Conservation (phyloP, 768 basidiomycete species). For the Trichaptum fuscoviolaceum region DNA sequence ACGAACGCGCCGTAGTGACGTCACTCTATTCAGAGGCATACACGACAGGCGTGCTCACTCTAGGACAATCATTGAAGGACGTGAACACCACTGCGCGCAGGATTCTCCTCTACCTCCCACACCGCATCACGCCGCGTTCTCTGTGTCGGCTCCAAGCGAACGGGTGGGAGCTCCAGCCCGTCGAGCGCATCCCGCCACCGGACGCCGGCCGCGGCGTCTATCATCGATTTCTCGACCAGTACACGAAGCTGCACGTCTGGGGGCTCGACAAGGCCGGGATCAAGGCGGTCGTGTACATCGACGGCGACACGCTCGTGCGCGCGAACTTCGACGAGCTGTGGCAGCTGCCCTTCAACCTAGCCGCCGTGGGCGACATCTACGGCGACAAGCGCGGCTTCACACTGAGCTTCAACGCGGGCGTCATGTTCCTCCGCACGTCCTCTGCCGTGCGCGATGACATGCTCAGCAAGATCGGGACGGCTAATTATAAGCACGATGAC, state of each 20-base stretch:
- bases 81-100: conserved; percentile 24
- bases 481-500: conserved; percentile 30
- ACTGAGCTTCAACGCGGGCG: conserved; percentile 31
- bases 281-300: conserved; percentile 27
- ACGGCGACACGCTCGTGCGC: conserved; percentile 30
- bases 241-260: conserved; percentile 34
- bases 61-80: conserved; percentile 24
- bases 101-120: conserved; percentile 28
- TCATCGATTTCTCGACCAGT: conserved; percentile 28
- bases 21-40: conserved; percentile 28
- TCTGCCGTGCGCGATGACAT: conserved; percentile 23
- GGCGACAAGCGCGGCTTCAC: conserved; percentile 22
- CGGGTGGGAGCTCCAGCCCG: conserved; percentile 26
- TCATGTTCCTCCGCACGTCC: conserved; percentile 29
- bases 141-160: conserved; percentile 25
- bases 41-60: conserved; percentile 24
- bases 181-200: conserved; percentile 28
- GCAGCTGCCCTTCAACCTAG: conserved; percentile 24
- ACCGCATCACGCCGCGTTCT: conserved; percentile 23
- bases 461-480: conserved; percentile 32
- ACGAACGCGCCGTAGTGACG: conserved; percentile 22
- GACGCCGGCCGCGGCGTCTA: conserved; percentile 23
- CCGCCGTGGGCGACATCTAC: conserved; percentile 27
- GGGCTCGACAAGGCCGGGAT: conserved; percentile 24
- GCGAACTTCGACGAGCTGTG: conserved; percentile 28